phyloP scores from a whole-genome alignment of 257 asterid species.

The Fraxinus cuspidata region DNA sequence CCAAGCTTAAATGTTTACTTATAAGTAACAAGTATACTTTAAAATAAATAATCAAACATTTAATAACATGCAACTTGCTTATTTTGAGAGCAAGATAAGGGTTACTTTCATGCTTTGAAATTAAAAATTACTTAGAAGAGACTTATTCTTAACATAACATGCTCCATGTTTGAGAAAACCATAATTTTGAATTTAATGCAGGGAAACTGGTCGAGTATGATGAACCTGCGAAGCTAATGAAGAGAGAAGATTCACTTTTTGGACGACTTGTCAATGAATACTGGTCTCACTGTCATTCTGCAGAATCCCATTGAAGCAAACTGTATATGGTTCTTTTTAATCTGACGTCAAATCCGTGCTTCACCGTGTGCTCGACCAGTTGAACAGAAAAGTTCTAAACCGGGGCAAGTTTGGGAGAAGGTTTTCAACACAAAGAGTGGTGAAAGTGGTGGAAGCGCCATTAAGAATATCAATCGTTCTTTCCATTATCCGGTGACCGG shows the following conservation, averaged over 20 bases:
- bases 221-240: background rate
- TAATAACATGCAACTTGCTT: background rate
- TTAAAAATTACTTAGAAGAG: background rate
- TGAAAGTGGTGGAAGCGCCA: background rate
- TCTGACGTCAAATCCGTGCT: background rate
- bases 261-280: background rate
- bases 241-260: slow-evolving; percentile 4
- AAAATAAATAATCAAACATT: background rate
- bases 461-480: too few relatives aligned
- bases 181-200: background rate
- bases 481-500: too few relatives aligned
- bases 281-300: slow-evolving; percentile 73
- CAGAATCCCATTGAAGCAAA: slow-evolving; percentile 38
- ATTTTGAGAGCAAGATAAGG: background rate
- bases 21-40: too few relatives aligned
- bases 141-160: background rate
- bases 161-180: background rate
- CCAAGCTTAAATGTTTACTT: too few relatives aligned
- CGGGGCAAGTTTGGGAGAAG: background rate
- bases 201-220: slow-evolving; percentile 8
- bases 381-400: background rate
- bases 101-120: background rate
- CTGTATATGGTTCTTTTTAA: background rate
- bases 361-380: background rate
- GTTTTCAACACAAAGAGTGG: background rate